phyloP scores from a whole-genome alignment of 495 filamentous ascomycete genomes.

The Cladorrhinum samala region DNA sequence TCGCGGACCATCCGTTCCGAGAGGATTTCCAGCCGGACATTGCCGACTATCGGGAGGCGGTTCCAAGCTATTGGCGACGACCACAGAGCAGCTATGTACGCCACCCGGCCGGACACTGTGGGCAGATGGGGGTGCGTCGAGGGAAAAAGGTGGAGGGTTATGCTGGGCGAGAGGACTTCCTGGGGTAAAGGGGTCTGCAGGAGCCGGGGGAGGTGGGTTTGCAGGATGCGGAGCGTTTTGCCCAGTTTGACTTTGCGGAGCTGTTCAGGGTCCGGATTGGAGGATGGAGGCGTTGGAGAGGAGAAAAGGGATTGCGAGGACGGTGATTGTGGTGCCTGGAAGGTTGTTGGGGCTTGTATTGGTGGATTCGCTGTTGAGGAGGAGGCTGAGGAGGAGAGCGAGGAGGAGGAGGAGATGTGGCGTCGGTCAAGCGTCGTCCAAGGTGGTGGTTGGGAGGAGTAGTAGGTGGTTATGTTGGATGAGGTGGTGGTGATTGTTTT shows the following conservation, averaged over 20 bases:
- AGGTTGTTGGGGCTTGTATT: not conserved
- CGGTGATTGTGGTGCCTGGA: conserved; percentile 3
- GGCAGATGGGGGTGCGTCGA: conserved; percentile 94
- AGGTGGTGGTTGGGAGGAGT: not conserved
- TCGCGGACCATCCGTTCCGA: conserved; percentile 76
- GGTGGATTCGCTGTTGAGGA: not conserved
- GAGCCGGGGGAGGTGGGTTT: conserved; percentile 78
- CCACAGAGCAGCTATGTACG: conserved; percentile 91
- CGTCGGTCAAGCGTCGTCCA: no score
- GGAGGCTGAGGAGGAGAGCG: not conserved
- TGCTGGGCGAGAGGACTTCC: conserved; percentile 80
- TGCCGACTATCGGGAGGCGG: conserved; percentile 78
- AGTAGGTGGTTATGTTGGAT: not conserved
- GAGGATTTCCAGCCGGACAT: conserved; percentile 78
- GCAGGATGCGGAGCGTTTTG: conserved; percentile 80
- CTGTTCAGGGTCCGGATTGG: conserved; percentile 43
- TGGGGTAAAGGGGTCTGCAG: conserved; percentile 77
- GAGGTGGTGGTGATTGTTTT: not conserved
- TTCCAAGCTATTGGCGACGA: conserved; percentile 95
- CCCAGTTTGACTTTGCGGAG: conserved; percentile 84
- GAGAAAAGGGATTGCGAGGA: conserved; percentile 3
- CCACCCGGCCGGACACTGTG: conserved; percentile 78
- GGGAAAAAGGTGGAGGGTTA: conserved; percentile 92
- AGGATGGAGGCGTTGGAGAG: not conserved
- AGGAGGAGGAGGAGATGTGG: not conserved